Evolutionary conservation across 495 filamentous ascomycete species (phyloP).

Genomic region (Podospora didyma): DNA sequence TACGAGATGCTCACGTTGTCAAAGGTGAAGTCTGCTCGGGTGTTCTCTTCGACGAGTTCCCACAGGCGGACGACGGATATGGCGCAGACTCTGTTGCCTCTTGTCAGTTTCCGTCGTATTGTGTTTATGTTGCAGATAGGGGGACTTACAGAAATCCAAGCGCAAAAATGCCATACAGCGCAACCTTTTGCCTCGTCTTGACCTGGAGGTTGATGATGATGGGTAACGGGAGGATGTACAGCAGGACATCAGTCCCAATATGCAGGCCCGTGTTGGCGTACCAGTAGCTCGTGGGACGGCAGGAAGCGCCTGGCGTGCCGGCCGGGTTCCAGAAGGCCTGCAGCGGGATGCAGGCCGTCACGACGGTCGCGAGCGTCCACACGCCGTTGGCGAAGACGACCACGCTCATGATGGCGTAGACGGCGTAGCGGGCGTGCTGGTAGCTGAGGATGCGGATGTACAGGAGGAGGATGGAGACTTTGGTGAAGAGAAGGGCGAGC

Average conservation of each 20-base stretch:
- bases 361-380: conserved; percentile 18
- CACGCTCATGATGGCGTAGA: conserved; percentile 14
- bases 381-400: conserved; percentile 17
- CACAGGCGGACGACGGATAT: conserved; percentile 29
- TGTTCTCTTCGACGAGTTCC: conserved; percentile 14
- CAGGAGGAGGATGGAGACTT: conserved; percentile 22
- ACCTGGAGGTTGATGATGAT: conserved; percentile 25
- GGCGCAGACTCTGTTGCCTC: conserved; percentile 16
- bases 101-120: no score
- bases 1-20: conserved; percentile 23
- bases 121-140: no score
- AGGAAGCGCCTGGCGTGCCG: conserved; percentile 6
- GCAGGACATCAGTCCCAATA: conserved; percentile 26
- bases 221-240: conserved; percentile 32
- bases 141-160: conserved; percentile 23
- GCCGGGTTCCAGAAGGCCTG: conserved; percentile 15
- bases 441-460: conserved; percentile 26
- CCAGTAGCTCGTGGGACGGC: conserved; percentile 15
- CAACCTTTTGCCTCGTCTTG: conserved; percentile 15
- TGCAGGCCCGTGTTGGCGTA: conserved; percentile 21
- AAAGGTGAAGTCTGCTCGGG: conserved; percentile 18
- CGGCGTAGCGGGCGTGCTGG: conserved; percentile 16
- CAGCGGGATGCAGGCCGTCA: conserved; percentile 21
- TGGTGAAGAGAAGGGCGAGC: conserved; percentile 25
- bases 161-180: conserved; percentile 15